phyloP scores from a whole-genome alignment of 306 rosid species.

The Geum urbanum region DNA sequence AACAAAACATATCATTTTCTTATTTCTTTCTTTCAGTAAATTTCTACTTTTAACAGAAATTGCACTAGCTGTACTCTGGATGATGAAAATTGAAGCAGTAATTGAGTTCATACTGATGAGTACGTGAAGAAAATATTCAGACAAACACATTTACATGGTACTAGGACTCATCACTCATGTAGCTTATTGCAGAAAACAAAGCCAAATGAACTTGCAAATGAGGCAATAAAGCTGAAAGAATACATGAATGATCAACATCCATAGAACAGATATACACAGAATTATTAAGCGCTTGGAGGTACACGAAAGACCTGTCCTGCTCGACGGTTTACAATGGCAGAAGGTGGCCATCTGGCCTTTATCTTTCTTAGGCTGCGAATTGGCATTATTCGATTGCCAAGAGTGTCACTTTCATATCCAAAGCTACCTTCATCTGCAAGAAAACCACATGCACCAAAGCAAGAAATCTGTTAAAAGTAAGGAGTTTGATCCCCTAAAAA shows the following conservation, averaged over 20 bases:
- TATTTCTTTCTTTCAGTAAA: background rate
- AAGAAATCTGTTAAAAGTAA: background rate
- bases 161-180: background rate
- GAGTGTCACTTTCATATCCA: background rate
- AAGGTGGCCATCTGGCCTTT: background rate
- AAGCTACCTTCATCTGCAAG: constrained; percentile 2
- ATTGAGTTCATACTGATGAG: background rate
- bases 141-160: background rate
- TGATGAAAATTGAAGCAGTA: background rate
- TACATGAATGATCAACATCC: background rate
- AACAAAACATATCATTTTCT: background rate
- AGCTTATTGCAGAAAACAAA: background rate
- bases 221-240: background rate
- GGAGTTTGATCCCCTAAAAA: too few species aligned
- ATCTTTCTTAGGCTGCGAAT: constrained; percentile 11
- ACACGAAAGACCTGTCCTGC: background rate
- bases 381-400: background rate
- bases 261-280: background rate
- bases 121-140: background rate
- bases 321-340: background rate
- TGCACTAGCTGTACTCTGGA: background rate
- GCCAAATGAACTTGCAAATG: background rate
- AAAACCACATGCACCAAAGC: background rate
- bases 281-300: background rate
- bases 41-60: background rate